phyloP scores from a whole-genome alignment of 768 basidiomycete genomes.

The Cystobasidium ongulense region DNA sequence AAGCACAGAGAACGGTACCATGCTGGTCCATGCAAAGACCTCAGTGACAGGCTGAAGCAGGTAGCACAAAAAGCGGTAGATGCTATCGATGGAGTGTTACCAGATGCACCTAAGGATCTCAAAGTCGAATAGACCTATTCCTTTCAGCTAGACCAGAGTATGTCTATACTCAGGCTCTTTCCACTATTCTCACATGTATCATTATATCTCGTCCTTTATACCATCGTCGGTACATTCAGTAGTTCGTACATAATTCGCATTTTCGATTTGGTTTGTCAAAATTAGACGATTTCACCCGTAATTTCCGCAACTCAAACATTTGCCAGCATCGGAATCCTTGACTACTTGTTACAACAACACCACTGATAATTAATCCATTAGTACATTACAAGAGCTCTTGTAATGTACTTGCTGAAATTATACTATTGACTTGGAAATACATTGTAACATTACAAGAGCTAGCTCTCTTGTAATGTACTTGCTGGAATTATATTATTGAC shows the following conservation, averaged over 20 bases:
- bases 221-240: not conserved
- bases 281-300: not conserved
- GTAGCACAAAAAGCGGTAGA: not conserved
- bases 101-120: not conserved
- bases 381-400: too few species aligned
- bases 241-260: not conserved
- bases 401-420: too few species aligned
- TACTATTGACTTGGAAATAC: too few species aligned
- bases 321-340: too few species aligned
- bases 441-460: too few species aligned
- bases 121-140: not conserved
- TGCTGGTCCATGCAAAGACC: constrained; percentile 10
- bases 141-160: not conserved
- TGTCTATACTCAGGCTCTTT: not conserved
- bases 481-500: too few species aligned
- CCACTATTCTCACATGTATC: not conserved
- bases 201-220: not conserved
- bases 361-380: too few species aligned
- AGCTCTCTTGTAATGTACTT: too few species aligned
- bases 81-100: not conserved
- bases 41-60: not conserved
- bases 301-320: not conserved
- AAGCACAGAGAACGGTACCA: constrained; percentile 11
- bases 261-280: not conserved
- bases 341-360: too few species aligned